A percentile compares a stretch with the other conserved stretches of the same genome.
Conservation (phyloP, 2,329 filamentous ascomycete genomes). For the Fusarium albidum region DNA sequence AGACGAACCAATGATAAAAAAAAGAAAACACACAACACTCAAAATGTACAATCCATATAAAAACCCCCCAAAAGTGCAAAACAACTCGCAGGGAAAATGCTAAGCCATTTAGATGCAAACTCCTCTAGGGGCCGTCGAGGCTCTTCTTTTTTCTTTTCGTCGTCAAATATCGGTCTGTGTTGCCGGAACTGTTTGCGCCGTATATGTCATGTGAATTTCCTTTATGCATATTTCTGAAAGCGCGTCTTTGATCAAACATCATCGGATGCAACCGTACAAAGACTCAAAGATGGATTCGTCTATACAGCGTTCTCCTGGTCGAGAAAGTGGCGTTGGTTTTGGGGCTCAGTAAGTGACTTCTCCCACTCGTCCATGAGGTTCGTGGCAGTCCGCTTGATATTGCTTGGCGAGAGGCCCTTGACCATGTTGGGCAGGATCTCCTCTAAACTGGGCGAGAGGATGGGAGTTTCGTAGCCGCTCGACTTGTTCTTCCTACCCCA, state of each 20-base stretch:
- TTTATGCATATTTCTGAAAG: constrained; percentile 28
- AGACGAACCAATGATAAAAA: constrained; percentile 20
- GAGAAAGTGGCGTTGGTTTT: constrained; percentile 35
- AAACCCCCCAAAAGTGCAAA: constrained; percentile 13
- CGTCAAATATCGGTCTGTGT: constrained; percentile 36
- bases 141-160: constrained; percentile 25
- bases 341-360: constrained; percentile 56
- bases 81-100: constrained; percentile 16
- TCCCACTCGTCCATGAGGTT: constrained; percentile 94
- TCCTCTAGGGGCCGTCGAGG: constrained; percentile 19
- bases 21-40: constrained; percentile 13
- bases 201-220: constrained; percentile 11
- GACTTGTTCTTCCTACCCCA: constrained; percentile 45
- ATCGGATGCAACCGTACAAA: constrained; percentile 26
- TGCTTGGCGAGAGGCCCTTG: constrained; percentile 75
- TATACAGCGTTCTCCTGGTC: constrained; percentile 47
- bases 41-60: constrained; percentile 26
- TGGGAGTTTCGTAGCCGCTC: constrained; percentile 41
- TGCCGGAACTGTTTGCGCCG: constrained; percentile 29
- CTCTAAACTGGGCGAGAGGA: constrained; percentile 56
- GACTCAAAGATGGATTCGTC: constrained; percentile 6
- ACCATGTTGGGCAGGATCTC: constrained; percentile 74
- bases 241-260: constrained; percentile 32
- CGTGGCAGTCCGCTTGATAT: constrained; percentile 82
- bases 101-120: constrained; percentile 26